Base-by-base conservation (phyloP, 2,329 filamentous ascomycete genomes). In the Phialophora chinensis region DNA sequence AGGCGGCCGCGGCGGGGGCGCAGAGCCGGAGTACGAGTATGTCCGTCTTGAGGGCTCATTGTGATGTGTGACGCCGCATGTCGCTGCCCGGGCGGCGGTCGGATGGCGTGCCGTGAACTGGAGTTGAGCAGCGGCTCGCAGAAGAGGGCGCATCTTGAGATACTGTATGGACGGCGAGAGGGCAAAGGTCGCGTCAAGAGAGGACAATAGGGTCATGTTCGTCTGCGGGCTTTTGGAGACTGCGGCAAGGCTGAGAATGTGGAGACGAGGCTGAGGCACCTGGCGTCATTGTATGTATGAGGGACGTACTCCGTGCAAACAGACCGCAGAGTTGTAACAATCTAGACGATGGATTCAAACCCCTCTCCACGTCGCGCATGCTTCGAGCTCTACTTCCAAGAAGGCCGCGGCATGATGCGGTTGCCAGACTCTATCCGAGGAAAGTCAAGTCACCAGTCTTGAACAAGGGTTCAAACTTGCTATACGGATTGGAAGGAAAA, bases 111-210 rank as follows among this genome's bases (percentile, higher is more conserved):
- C 53, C 31, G 57, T 55, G 33, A 63, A 63, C 38, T 44, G 50
- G 27, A 68, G 63, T 54, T 35, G 63, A 12, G 66, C 54, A 17
- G 54, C 63, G 29, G 61, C 47, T n/a, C 68, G 63, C 42, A 66
- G 52, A 4, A 68, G 42, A 23, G 64, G 60, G 33, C 68, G 68
- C 66, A 68, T 68, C 31, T 25, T 70, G 35, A 33, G 53, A 29
- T 49, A 27, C 27, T 4, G 27, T 27, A 25, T 63, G 60, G 31
- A 56, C 62, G 33, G 60, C 62, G 62, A 65, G 49, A 11, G 47
- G 14, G 29, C 42, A 14, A 17, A 17, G 31, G 47, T 56, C 53
- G 54, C 55, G 65, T 65, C 50, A 27, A 63, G 35, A 55, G 33
- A 58, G 17, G 31, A 31, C 31, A 49, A 55, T 60, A 44, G 12